These are phyloP conservation scores for Chlorociboria aeruginascens DNA, from an alignment of 495 filamentous ascomycete genomes.

Conservation along the genomic window DNA sequence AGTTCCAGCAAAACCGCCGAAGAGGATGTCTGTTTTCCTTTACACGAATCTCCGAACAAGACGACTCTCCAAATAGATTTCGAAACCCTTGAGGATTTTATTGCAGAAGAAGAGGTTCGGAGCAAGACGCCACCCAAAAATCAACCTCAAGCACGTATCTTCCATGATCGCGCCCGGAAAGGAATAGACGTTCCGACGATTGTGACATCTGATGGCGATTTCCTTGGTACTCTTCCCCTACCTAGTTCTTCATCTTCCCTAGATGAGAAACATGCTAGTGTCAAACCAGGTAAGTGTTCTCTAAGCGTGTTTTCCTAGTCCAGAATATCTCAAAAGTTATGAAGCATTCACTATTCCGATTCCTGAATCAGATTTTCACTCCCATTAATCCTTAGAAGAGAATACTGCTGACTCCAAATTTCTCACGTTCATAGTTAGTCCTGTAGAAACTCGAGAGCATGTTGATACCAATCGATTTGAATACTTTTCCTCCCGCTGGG, in stretches of 20 bases:
- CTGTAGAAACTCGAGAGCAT: not conserved
- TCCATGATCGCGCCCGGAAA: constrained; percentile 42
- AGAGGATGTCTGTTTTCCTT: constrained; percentile 79
- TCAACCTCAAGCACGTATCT: constrained; percentile 35
- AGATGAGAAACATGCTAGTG: constrained; percentile 23
- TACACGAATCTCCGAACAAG: constrained; percentile 35
- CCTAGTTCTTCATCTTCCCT: constrained; percentile 23
- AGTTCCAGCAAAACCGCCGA: constrained; percentile 44
- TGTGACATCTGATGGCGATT: constrained; percentile 36
- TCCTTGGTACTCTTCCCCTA: constrained; percentile 26
- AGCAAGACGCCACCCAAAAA: constrained; percentile 17
- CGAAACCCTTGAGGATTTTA: constrained; percentile 77
- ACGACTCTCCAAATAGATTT: constrained; percentile 60
- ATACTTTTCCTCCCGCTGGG: constrained; percentile 90
- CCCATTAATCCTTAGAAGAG: too few species aligned
- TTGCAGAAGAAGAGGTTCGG: constrained; percentile 40
- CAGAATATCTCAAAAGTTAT: too few species aligned
- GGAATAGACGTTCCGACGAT: constrained; percentile 2
- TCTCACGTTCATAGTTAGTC: too few species aligned
- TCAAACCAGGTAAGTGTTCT: too few species aligned
- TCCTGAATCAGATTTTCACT: too few species aligned
- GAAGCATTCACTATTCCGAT: too few species aligned
- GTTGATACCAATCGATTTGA: constrained; percentile 66
- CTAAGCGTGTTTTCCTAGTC: too few species aligned
- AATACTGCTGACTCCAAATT: too few species aligned